Base-by-base conservation (phyloP, 345 rosid genomes). In the Fremontodendron californicum region DNA sequence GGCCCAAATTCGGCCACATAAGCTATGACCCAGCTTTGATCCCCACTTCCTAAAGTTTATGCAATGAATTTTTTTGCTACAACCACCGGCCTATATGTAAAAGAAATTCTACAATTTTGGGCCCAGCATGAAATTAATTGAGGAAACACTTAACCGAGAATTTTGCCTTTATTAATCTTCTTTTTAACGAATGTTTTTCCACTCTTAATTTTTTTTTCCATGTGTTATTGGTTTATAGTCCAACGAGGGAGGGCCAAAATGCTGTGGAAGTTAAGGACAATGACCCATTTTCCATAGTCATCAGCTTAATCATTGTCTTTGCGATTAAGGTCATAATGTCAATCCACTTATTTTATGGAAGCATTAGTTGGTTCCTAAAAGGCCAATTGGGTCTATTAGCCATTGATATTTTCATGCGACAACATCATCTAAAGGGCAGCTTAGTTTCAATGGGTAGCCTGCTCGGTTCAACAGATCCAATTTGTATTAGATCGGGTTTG, bases 21-120 rank as follows among this genome's bases (percentile, higher is more conserved):
- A 40, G 42, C 70, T 58, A 58, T 37, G 5, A 73, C 5, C 77
- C 33, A 63, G 27, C 25, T 35, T 45, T 57, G 31, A 62, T 37
- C 65, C 33, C 52, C 72, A 48, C 68, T 71, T 51, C 45, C 62
- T 25, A 37, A 23, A 23, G 65, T 25, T 48, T 13, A 35, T n/a
- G 9, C 48, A 33, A 11, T 48, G n/a, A 27, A 31, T 5, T 63
- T 63, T 51, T 78, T 66, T 73, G 51, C 68, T 48, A 33, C 40
- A 19, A 21, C 37, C 80, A 76, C 83, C 77, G 74, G 74, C 83
- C 79, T 49, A 75, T 46, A 3, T 23, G 27, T n/a, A 37, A 23
- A 57, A 18, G 31, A 15, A 13, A 74, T 11, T 73, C 48, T 6
- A n/a, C 39, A 12, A 5, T 39, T 55, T 55, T 57, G 67, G 77